Conservation (phyloP, 2,329 filamentous ascomycete species). For the Onygena corvina region DNA sequence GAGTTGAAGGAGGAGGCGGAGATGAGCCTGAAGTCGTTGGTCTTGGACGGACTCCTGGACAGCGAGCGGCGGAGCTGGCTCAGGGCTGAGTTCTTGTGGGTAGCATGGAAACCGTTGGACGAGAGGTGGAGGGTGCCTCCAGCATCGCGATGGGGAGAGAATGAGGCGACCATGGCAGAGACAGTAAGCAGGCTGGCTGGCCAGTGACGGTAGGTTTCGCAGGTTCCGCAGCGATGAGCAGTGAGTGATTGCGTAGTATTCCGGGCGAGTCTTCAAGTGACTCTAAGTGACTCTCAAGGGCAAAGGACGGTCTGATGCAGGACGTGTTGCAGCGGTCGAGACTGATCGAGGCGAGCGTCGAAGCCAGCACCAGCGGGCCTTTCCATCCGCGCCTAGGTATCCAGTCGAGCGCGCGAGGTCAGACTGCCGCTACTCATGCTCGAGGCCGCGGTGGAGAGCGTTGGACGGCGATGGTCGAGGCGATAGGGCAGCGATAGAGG, state of each 20-base stretch:
- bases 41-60: constrained; percentile 85
- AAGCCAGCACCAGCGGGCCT: not conserved
- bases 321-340: not conserved
- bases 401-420: constrained; percentile 1
- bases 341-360: not conserved
- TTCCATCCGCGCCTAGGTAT: constrained; percentile 11
- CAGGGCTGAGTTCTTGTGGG: constrained; percentile 70
- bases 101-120: constrained; percentile 69
- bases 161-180: constrained; percentile 38
- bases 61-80: constrained; percentile 75
- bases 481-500: not conserved
- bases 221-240: too few species aligned
- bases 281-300: not conserved
- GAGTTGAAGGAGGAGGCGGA: constrained; percentile 38
- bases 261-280: not conserved
- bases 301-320: too few species aligned
- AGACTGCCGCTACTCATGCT: constrained; percentile 3
- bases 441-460: not conserved
- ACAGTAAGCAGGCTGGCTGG: too few species aligned
- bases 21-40: constrained; percentile 54
- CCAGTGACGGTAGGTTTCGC: too few species aligned
- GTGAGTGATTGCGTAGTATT: too few species aligned
- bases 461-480: not conserved
- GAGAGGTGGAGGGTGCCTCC: constrained; percentile 75
- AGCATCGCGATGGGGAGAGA: constrained; percentile 39